Base-by-base conservation (phyloP, 2,329 filamentous ascomycete species). In the Talaromyces pinophilus region DNA sequence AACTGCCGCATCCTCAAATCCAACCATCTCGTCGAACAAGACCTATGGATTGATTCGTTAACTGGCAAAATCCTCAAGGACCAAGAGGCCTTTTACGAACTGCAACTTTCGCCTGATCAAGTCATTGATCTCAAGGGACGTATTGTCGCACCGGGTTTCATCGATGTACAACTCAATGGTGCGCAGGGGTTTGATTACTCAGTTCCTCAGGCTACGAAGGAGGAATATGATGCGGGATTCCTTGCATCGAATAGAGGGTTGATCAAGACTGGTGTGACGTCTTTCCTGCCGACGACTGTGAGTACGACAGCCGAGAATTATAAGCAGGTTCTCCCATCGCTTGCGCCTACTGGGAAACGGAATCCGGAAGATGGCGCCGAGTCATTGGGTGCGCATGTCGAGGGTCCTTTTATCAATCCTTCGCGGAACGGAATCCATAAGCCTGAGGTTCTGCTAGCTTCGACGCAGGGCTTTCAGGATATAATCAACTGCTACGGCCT, bases 141-240 rank as follows among this genome's bases (percentile, higher is more conserved):
- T 72, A 94, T 97, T 70, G 77, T 97, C 22, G 88, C 91, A 0
- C 92, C 93, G 0, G 93, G 93, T 30, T 85, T 97, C 74, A 95
- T 97, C 72, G 93, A 97, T 71, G 90, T 90, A 62, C 93, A 97
- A 78, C 88, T 97, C 71, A 97, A 97, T 74, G 93, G 93, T 59
- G 93, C 91, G 10, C 94, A 93, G 73, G 93, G 93, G 65, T 96
- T 97, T 82, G 94, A 97, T 81, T 97, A 96, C 77, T 95, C 92
- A 0, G 83, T 92, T 10, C 87, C 91, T n/a, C 84, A 78, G 40
- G 78, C 88, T 17, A 87, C 90, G 72, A 87, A 86, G 78, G 80
- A 83, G 35, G 83, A 85, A 62, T 97, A 96, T 73, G 86, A 86
- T 66, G 90, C 92, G 76, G 88, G 87, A n/a, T 81, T 97, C 60